Evolutionary conservation across 768 basidiomycete genomes (phyloP).

Genomic region (Rhodotorula sphaerocarpa): DNA sequence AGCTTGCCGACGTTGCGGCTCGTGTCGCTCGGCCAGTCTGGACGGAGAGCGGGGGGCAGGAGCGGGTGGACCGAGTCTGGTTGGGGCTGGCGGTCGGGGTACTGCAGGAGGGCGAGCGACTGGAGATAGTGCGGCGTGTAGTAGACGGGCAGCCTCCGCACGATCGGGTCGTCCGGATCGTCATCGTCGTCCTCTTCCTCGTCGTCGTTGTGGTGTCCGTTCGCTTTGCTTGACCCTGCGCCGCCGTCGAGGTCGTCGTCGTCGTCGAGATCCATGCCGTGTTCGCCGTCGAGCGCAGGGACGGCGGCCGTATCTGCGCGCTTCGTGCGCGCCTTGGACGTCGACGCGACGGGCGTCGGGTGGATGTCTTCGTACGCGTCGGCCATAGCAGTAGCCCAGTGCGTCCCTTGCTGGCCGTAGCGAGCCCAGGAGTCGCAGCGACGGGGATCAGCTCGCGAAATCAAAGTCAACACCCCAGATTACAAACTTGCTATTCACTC

Average conservation of each 20-base stretch:
- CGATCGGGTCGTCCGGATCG: conserved; percentile 36
- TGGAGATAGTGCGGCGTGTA: conserved; percentile 37
- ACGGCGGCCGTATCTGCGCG: not conserved
- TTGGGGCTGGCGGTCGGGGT: conserved; percentile 38
- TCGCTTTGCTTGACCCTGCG: too few relatives aligned
- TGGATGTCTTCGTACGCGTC: conserved; percentile 12
- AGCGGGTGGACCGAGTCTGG: conserved; percentile 38
- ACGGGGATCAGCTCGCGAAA: too few relatives aligned
- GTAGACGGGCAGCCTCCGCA: conserved; percentile 39
- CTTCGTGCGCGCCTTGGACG: not conserved
- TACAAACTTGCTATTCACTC: too few relatives aligned
- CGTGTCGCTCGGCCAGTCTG: conserved; percentile 25
- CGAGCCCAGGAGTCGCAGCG: too few relatives aligned
- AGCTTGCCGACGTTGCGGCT: conserved; percentile 15
- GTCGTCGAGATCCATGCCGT: not conserved
- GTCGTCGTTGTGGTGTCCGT: not conserved
- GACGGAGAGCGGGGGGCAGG: conserved; percentile 34
- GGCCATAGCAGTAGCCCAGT: not conserved
- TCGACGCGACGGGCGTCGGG: not conserved
- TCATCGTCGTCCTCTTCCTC: not conserved
- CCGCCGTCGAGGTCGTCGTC: not conserved
- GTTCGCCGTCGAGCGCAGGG: not conserved
- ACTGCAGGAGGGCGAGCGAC: conserved; percentile 40
- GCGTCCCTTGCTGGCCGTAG: too few relatives aligned
- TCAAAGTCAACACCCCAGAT: too few relatives aligned